Evolutionary conservation across 257 asterid species (phyloP).

Genomic region (Hygrophila difformis): DNA sequence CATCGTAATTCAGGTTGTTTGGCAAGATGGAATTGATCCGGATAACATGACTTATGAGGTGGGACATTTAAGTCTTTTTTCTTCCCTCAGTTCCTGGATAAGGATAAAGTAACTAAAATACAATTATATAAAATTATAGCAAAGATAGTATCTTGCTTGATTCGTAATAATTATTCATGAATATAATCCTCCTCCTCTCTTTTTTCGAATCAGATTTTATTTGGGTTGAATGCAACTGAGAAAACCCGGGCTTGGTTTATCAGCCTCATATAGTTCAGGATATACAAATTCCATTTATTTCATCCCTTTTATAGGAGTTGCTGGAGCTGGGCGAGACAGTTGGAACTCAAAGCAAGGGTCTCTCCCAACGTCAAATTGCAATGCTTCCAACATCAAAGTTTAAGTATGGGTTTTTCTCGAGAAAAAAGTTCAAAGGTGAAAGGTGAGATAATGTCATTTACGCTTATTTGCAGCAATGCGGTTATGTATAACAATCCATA

Average conservation of each 20-base stretch:
- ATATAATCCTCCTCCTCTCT: too few relatives aligned
- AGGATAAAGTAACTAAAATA: too few relatives aligned
- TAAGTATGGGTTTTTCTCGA: constrained; percentile 67
- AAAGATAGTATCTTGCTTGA: too few relatives aligned
- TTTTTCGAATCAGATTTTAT: too few relatives aligned
- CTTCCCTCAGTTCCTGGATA: constrained; percentile 1
- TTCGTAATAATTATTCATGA: too few relatives aligned
- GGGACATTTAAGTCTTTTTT: constrained; percentile 12
- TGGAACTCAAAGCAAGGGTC: constrained; percentile 88
- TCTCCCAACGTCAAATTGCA: constrained; percentile 61
- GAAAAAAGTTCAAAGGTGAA: constrained; percentile 57
- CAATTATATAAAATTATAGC: too few relatives aligned
- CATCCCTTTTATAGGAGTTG: constrained; percentile 43
- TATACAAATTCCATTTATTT: too few relatives aligned
- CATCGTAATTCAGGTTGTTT: constrained; percentile 47
- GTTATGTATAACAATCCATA: background rate
- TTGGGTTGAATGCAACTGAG: too few relatives aligned
- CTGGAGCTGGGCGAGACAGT: constrained; percentile 89
- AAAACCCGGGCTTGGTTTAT: constrained; percentile 8
- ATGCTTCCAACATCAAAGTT: constrained; percentile 76
- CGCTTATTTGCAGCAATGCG: constrained; percentile 1
- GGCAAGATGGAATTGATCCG: constrained; percentile 66
- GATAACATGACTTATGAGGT: constrained; percentile 87
- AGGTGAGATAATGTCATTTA: constrained; percentile 37
- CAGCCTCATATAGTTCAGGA: background rate